Percentiles rank a stretch among this genome's conserved stretches.
Conservation (phyloP, 371 early-diverging fungal species). For the Mucor plumbeus region DNA sequence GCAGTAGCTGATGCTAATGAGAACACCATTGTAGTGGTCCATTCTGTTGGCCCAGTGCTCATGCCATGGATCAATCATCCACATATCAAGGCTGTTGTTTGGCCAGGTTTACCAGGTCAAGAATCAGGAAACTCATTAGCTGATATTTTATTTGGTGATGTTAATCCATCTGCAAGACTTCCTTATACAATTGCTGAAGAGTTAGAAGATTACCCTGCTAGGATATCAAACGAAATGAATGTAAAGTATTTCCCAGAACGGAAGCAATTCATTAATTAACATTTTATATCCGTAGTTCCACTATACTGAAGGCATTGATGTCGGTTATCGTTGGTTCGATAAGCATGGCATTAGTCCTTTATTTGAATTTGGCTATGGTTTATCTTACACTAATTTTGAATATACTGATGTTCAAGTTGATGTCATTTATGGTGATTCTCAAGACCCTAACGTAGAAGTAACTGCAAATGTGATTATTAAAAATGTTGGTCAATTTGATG, state of each 20-base stretch:
- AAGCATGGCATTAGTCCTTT: constrained; percentile 52
- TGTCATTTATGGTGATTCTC: background rate
- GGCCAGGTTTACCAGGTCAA: constrained; percentile 59
- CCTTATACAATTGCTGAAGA: constrained; percentile 63
- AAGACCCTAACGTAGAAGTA: constrained; percentile 21
- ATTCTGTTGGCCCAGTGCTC: constrained; percentile 60
- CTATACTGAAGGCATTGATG: constrained; percentile 59
- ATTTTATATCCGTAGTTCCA: constrained; percentile 21
- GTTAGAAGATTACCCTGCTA: constrained; percentile 44
- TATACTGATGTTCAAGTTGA: constrained; percentile 35
- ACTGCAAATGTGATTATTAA: constrained; percentile 41
- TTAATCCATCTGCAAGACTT: constrained; percentile 65
- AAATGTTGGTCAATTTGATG: constrained; percentile 58
- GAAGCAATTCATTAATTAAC: background rate
- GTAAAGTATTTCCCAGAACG: constrained; percentile 1
- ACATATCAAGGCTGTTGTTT: constrained; percentile 60
- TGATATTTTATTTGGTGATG: constrained; percentile 65
- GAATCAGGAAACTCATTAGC: constrained; percentile 70
- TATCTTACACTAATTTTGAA: constrained; percentile 66
- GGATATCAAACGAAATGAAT: constrained; percentile 7
- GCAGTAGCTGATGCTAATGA: constrained; percentile 57
- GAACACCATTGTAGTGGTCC: constrained; percentile 66
- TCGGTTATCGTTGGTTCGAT: constrained; percentile 66
- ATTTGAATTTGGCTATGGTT: constrained; percentile 66
- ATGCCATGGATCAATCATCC: constrained; percentile 65